These are phyloP conservation scores for Solanum peruvianum DNA, from an alignment of 257 asterid genomes.

Conservation along the genomic window DNA sequence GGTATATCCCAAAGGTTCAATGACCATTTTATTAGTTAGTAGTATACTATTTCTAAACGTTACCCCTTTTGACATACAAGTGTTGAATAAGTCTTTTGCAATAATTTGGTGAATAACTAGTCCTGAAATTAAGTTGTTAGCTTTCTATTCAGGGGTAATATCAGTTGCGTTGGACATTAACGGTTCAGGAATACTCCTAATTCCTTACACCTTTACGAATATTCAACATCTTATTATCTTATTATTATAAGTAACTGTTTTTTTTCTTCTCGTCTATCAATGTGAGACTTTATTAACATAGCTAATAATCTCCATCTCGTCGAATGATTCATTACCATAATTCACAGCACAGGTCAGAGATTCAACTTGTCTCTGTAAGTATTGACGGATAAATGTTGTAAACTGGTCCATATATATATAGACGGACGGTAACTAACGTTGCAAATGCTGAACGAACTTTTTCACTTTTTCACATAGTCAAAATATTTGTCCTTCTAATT, in stretches of 20 bases:
- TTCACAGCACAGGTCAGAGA: background rate
- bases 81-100: background rate
- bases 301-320: background rate
- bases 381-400: background rate
- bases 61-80: background rate
- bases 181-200: background rate
- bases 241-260: background rate
- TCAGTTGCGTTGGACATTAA: background rate
- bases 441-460: background rate
- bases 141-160: background rate
- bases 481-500: background rate
- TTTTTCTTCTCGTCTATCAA: background rate
- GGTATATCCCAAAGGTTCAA: slow-evolving; percentile 15
- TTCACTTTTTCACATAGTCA: too few species aligned
- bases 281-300: background rate
- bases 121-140: background rate
- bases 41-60: background rate
- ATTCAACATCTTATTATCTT: background rate
- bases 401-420: background rate
- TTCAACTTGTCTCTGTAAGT: background rate
- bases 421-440: background rate
- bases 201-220: background rate
- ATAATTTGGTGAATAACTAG: background rate
- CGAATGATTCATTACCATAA: background rate
- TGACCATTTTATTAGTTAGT: background rate